Conservation (phyloP, 257 asterid species). For the Solanum gracilifrons region DNA sequence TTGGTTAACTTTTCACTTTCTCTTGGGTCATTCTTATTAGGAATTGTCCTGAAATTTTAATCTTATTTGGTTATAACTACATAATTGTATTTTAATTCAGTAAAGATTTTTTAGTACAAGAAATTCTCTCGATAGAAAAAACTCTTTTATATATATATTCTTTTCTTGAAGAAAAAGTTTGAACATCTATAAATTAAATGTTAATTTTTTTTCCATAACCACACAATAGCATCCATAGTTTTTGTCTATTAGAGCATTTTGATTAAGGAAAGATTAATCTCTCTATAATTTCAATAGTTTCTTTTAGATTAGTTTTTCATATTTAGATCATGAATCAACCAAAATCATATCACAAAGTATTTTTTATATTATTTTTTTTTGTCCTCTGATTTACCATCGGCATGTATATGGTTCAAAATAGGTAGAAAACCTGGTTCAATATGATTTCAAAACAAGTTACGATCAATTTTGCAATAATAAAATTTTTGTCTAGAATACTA, state of each 20-base stretch:
- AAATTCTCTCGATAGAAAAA: too few relatives aligned
- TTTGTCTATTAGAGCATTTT: neutral
- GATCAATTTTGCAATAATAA: too few relatives aligned
- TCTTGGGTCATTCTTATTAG: neutral
- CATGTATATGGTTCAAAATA: neutral
- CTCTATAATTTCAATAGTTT: neutral
- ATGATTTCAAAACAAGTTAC: too few relatives aligned
- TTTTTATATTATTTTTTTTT: too few relatives aligned
- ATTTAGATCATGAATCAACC: neutral
- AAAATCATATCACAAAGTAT: neutral
- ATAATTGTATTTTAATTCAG: neutral
- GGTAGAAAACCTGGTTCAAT: too few relatives aligned
- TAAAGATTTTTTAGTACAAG: neutral
- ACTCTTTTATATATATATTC: too few relatives aligned
- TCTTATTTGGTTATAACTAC: neutral
- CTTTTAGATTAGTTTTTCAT: neutral
- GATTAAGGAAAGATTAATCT: neutral
- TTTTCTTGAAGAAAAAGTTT: too few relatives aligned
- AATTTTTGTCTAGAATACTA: neutral
- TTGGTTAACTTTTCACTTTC: neutral
- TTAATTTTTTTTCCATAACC: neutral
- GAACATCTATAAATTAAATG: neutral
- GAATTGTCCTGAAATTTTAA: neutral
- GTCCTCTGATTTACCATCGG: neutral
- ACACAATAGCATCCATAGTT: neutral